Evolutionary conservation across 2,329 filamentous ascomycete genomes (phyloP).

Genomic region (Ambrosiella beaveri): DNA sequence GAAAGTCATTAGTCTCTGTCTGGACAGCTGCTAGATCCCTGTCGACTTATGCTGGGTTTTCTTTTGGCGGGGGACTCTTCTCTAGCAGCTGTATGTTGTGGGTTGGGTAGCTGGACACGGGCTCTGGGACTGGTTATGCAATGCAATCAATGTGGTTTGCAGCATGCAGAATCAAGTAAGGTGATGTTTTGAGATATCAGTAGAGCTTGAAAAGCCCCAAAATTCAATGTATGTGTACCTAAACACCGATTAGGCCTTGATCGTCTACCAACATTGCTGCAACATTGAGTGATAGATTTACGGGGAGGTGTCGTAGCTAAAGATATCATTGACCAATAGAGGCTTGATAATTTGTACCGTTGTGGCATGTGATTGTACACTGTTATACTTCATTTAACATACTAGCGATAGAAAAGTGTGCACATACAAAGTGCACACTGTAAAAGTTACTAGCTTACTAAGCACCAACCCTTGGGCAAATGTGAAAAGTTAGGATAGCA

Average conservation of each 20-base stretch:
- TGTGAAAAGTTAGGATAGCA: too few relatives aligned
- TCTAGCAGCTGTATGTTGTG: background rate
- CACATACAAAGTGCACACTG: too few relatives aligned
- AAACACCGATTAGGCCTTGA: background rate
- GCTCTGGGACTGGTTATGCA: background rate
- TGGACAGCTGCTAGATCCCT: background rate
- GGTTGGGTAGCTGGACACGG: background rate
- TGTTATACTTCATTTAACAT: background rate
- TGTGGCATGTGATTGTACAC: background rate
- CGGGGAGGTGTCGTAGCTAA: constrained; percentile 1
- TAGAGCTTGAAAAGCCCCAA: background rate
- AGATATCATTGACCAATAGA: background rate
- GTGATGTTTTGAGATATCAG: background rate
- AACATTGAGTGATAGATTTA: background rate
- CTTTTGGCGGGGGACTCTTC: background rate
- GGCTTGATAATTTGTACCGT: background rate
- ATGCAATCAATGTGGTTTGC: background rate
- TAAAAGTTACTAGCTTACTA: too few relatives aligned
- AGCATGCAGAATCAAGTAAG: background rate
- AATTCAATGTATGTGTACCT: background rate
- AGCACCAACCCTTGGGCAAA: too few relatives aligned
- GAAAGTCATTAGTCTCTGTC: background rate
- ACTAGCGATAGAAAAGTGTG: too few relatives aligned
- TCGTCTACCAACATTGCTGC: background rate
- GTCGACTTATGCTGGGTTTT: background rate